Base-by-base conservation (phyloP, 2,329 filamentous ascomycete species). In the Colletotrichum abscissum region DNA sequence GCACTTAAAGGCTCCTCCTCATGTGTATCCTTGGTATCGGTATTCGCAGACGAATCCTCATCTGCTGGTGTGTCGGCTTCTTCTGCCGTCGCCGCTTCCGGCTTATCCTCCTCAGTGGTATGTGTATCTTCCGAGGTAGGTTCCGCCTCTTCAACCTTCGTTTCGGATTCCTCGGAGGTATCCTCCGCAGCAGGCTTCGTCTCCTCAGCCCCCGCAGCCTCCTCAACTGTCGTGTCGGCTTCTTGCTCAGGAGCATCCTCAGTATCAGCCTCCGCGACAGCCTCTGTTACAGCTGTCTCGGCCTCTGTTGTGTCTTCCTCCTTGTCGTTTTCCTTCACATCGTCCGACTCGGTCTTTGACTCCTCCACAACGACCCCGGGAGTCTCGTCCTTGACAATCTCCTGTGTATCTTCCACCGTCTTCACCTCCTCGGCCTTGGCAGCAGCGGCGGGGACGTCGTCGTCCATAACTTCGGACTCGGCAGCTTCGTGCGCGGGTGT, bases 401-500 rank as follows among this genome's bases (percentile, higher is more conserved):
- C 56, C n/a, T 59, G 33, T 33, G 42, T 46, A 14, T 14, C 64
- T 7, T 49, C 76, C 30, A 69, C 56, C 49, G 65, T 70, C 67
- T 75, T 73, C 55, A 76, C 74, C 28, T 66, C 74, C 75, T 62
- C 60, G 35, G 30, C 26, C 68, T 76, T 76, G 22, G 75, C 63
- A n/a, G 19, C 42, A 49, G 19, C 42, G 19, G 42, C 42, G 42
- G 65, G 66, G 52, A 71, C 76, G 38, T 80, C 77, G 72, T 66
- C 67, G 56, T 63, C 67, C 71, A 73, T 73, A 33, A 46, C 5
- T 57, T 73, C 67, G 52, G 19, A 19, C n/a, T 67, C 55, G 26
- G 56, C 46, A 33, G 26, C 38, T 38, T 86, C 82, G 76, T 84
- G 81, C 81, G 85, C 85, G 69, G 81, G 80, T 55, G 81, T 81